These are phyloP conservation scores for Vigna angularis DNA, from an alignment of 306 rosid species.

Conservation along the genomic window DNA sequence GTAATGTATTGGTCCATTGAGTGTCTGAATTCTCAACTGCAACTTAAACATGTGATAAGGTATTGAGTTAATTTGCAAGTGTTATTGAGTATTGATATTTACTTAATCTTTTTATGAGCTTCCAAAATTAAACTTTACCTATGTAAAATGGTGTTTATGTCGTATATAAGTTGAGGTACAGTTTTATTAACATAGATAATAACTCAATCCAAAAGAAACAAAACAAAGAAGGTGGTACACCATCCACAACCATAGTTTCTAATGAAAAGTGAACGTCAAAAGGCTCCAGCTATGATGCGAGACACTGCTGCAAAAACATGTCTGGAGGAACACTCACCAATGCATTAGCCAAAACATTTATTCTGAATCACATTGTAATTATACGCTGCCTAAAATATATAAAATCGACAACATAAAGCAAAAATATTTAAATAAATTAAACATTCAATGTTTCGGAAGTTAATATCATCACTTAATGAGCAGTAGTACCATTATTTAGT, in stretches of 20 bases:
- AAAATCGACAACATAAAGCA: not conserved
- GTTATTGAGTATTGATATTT: no score
- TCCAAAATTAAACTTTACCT: no score
- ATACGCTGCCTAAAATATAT: not conserved
- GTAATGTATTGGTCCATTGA: no score
- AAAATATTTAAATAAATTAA: not conserved
- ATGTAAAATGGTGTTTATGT: not conserved
- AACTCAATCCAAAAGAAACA: conserved; percentile 20
- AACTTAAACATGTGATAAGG: no score
- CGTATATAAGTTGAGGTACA: not conserved
- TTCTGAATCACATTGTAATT: not conserved
- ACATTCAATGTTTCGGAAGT: not conserved
- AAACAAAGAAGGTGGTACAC: not conserved
- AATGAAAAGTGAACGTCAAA: not conserved
- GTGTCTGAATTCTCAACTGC: no score
- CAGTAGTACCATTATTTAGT: not conserved
- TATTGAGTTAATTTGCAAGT: no score
- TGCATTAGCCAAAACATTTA: not conserved
- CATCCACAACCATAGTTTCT: not conserved
- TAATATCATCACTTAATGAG: not conserved
- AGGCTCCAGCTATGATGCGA: not conserved
- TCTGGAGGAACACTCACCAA: not conserved
- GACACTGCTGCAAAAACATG: conserved; percentile 14
- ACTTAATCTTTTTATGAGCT: no score
- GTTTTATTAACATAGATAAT: not conserved